These are phyloP conservation scores for Rosa rugosa DNA, from an alignment of 306 rosid genomes.

Conservation along the genomic window DNA sequence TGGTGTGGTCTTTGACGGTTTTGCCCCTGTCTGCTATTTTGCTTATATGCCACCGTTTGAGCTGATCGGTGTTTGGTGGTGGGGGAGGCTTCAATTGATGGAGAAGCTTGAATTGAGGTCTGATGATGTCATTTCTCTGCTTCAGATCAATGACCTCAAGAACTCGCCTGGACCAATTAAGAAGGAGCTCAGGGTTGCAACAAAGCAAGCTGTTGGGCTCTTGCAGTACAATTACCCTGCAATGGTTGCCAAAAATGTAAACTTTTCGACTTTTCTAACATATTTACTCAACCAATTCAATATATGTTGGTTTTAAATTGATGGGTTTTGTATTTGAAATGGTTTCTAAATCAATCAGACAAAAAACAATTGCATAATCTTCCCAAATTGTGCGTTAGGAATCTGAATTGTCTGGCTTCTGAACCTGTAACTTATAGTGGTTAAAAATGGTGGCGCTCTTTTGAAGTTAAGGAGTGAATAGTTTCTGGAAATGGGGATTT, in stretches of 20 bases:
- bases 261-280: neutral
- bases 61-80: no score
- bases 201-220: slow-evolving; percentile 71
- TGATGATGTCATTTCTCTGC: slow-evolving; percentile 48
- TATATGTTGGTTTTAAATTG: neutral
- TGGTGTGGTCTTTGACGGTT: no score
- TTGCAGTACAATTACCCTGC: slow-evolving; percentile 93
- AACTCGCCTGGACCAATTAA: slow-evolving; percentile 73
- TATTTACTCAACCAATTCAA: neutral
- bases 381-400: neutral
- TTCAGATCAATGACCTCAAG: slow-evolving; percentile 76
- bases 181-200: slow-evolving; percentile 71
- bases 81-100: slow-evolving; percentile 78
- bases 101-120: slow-evolving; percentile 65
- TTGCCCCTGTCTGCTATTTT: no score
- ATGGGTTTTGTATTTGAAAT: neutral
- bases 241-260: slow-evolving; percentile 81
- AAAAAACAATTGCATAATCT: neutral
- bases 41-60: no score
- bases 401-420: neutral
- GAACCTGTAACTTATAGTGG: neutral
- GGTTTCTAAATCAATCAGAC: neutral
- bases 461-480: neutral
- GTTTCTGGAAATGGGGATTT: neutral
- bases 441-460: neutral